Conservation (phyloP, 306 rosid species). For the Rosa multiflora region DNA sequence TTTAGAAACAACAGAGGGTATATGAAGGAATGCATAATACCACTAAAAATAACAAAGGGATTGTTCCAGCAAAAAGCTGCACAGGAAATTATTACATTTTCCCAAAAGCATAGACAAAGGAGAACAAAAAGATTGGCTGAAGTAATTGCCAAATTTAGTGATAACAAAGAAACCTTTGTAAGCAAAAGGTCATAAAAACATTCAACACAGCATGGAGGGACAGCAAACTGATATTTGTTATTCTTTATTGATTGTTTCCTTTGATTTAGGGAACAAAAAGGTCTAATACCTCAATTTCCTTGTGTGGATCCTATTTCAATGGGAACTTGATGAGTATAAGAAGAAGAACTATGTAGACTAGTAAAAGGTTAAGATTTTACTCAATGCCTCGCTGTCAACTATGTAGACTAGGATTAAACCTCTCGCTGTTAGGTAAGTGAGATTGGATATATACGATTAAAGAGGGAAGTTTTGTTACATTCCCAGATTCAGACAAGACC, state of each 20-base stretch:
- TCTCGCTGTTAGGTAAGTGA: constrained; percentile 25
- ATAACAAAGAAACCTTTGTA: not conserved
- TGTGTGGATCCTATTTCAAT: not conserved
- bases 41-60: no score
- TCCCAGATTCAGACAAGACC: no score
- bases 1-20: no score
- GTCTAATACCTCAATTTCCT: constrained; percentile 24
- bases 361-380: constrained; percentile 40
- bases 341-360: constrained; percentile 26
- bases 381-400: not conserved
- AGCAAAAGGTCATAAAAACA: constrained; percentile 7
- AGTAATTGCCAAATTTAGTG: not conserved
- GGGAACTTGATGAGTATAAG: constrained; percentile 5
- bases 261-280: constrained; percentile 47
- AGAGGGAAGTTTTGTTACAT: no score
- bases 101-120: not conserved
- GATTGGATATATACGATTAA: constrained; percentile 11
- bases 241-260: constrained; percentile 31
- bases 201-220: constrained; percentile 15
- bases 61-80: no score
- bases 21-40: no score
- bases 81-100: not conserved
- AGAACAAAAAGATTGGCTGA: not conserved
- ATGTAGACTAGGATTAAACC: constrained; percentile 34
- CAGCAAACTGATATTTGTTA: constrained; percentile 35